Evolutionary conservation across 2,329 filamentous ascomycete genomes (phyloP).

Genomic region (Xylariaceae sp.): DNA sequence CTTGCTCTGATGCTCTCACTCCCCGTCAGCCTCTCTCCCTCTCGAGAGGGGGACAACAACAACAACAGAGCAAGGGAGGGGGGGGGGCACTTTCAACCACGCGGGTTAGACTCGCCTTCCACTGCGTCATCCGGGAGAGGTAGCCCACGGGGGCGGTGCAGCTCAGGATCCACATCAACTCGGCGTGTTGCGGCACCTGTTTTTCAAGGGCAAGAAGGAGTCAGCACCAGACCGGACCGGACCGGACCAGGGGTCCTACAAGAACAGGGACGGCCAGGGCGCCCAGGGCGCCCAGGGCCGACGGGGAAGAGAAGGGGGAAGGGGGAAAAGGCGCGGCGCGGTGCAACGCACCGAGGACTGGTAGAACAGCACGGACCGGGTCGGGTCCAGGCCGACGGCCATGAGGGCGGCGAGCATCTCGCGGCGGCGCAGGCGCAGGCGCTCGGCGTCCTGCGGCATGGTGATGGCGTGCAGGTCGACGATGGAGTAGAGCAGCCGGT

Average conservation of each 20-base stretch:
- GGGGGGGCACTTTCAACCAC: no score
- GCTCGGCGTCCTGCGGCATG: conserved; percentile 54
- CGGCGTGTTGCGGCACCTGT: conserved; percentile 68
- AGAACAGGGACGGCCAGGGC: no score
- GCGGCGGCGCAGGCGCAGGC: conserved; percentile 57
- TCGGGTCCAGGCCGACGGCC: conserved; percentile 75
- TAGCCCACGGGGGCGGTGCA: conserved; percentile 89
- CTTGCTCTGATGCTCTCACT: no score
- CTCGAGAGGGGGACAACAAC: background rate
- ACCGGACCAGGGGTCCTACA: no score
- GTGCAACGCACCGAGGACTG: conserved; percentile 62
- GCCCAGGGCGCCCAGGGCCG: no score
- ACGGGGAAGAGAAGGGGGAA: no score
- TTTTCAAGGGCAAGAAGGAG: no score
- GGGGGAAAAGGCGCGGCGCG: no score
- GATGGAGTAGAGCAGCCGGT: conserved; percentile 72
- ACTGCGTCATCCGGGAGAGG: conserved; percentile 97
- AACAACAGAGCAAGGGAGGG: background rate
- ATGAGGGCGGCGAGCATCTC: conserved; percentile 74
- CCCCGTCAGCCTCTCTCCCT: no score
- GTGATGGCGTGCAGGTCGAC: conserved; percentile 95
- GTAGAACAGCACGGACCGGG: conserved; percentile 71
- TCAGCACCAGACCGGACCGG: no score
- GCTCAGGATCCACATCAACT: conserved; percentile 95
- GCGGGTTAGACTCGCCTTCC: conserved; percentile 60